Conservation (phyloP, 495 filamentous ascomycete species). For the Xylaria castorea region DNA sequence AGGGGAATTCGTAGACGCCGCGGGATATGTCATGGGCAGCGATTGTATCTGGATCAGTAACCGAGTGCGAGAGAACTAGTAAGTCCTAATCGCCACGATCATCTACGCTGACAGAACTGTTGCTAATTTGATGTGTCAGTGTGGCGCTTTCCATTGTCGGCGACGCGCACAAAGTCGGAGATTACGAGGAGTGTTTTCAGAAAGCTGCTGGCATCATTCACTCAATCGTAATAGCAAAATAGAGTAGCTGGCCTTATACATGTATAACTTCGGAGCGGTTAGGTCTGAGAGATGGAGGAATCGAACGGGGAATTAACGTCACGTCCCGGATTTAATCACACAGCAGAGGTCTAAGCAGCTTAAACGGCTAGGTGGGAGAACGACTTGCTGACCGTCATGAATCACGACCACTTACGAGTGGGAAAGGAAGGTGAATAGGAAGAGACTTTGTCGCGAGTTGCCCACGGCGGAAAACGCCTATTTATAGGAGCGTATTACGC, state of each 20-base stretch:
- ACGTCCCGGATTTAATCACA: too few species aligned
- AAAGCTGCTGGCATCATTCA: conserved; percentile 15
- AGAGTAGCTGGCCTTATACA: not conserved
- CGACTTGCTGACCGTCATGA: too few species aligned
- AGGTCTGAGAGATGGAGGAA: too few species aligned
- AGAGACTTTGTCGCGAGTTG: too few species aligned
- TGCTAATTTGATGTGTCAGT: conserved; percentile 16
- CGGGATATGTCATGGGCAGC: conserved; percentile 21
- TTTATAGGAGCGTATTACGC: too few species aligned
- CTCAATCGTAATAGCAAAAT: conserved; percentile 8
- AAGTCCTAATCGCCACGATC: not conserved
- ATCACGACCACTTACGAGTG: too few species aligned
- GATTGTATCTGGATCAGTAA: conserved; percentile 27
- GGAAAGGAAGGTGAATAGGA: too few species aligned
- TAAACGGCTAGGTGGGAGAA: too few species aligned
- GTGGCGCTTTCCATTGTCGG: conserved; percentile 24
- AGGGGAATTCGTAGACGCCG: conserved; percentile 25
- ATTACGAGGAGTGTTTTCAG: conserved; percentile 10
- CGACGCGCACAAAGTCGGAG: conserved; percentile 15
- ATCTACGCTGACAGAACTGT: not conserved
- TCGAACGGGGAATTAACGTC: too few species aligned
- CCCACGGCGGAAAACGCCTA: too few species aligned
- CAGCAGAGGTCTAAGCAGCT: too few species aligned
- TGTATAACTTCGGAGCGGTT: not conserved
- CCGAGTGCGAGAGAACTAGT: conserved; percentile 23